Evolutionary conservation across 352 stramenopile species (phyloP), one percentile per base, ranked within the genome.

Genomic region (Phytophthora fragariae): DNA sequence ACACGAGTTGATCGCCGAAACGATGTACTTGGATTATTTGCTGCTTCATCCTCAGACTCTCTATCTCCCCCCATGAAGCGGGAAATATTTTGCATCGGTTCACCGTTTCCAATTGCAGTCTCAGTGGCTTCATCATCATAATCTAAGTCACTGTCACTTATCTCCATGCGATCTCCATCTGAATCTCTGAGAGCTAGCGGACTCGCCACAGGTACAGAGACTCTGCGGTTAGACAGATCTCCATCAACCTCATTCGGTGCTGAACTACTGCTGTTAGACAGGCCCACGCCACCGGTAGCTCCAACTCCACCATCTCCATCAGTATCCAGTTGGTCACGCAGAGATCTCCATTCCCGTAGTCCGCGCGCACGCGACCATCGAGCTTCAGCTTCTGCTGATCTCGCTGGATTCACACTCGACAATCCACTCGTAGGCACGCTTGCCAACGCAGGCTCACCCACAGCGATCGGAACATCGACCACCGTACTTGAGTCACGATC

Each of bases 371-470:
- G 50, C 29, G 52, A 58, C 66, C 24, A 68, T 5, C 39, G 41
- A 73, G 29, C 19, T 17, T 21, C 57, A 68, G 57, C 44, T n/a
- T 53, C 50, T 19, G 66, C 58, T 73, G 41, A 2, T 29, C 57
- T 31, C 58, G 27, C 47, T 31, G 58, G 58, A 64, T 63, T 60
- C 52, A 57, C 39, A 12, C 66, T 73, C 58, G 19, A 68, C 57
- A 35, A 6, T 17, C n/a, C 57, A 29, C 49, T 46, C 21, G 27
- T 17, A 62, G 37, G 37, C 29, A 7, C 6, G 3, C 52, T 57
- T 29, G 52, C 50, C 27, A 60, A 61, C 17, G 53, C 63, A 2
- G 54, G 53, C 29, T 2, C 50, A 62, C 58, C 52, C 2, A 63
- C 17, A 49, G 35, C 31, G 31, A 3, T 54, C 33, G 49, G 59